Base-by-base conservation (phyloP, 345 rosid genomes). In the Trapa incisa region DNA sequence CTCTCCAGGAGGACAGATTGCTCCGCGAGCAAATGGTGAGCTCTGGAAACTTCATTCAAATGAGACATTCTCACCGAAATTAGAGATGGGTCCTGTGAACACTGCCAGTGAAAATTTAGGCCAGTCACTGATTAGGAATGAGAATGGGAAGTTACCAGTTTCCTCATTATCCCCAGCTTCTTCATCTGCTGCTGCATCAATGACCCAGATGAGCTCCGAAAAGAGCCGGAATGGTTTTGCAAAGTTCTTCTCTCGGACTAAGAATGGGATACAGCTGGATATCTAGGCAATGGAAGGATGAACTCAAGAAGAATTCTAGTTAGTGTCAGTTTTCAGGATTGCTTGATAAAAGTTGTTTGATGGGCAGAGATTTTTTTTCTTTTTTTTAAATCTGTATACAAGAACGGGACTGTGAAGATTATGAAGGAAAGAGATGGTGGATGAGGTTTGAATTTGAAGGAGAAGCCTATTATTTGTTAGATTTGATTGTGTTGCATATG, bases 201-300 rank as follows among this genome's bases (percentile, higher is more conserved):
- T 79, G 10, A 80, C 76, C 80, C 78, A 82, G 48, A 82, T 67
- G 66, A 78, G 80, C 71, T 77, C 84, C 13, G 96, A 90, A 76
- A 90, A 87, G 85, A 93, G 79, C 68, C 80, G 92, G 57, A 87
- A 88, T 63, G 97, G 98, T 52, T 93, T 93, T 73, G 97, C 97
- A 1, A 88, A 87, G 48, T 85, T 93, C 58, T 88, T 90, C 82
- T 84, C 92, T 0, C 78, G 92, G 58, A 90, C 88, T 63, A 88
- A 90, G 83, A 88, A 87, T n/a, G 94, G 98, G 67, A 82, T 93
- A 68, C 96, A 90, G 63, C 78, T 90, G 53, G 94, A 85, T 63
- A 86, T 93, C 71, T 90, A 87, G 80, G n/a, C 33, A 22, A 47
- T 33, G 47, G 58, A 38, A 17, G 37, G 56, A 32, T 47, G 47